These are phyloP conservation scores for Flammula alnicola DNA, from an alignment of 1,284 basidiomycete species.

Conservation along the genomic window DNA sequence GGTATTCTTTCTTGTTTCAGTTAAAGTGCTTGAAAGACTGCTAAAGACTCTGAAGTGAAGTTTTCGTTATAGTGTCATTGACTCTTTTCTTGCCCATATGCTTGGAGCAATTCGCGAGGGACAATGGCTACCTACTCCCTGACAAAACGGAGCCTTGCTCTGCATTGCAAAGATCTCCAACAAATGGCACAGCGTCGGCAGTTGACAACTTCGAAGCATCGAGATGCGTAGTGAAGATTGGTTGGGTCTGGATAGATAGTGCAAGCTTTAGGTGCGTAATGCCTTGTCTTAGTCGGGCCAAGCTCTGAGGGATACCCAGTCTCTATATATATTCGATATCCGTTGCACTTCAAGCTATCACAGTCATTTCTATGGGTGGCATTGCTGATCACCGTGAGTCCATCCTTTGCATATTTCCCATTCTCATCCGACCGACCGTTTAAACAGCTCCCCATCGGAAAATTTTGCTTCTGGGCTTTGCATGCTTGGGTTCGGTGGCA, in stretches of 20 bases:
- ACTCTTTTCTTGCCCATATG: conserved; percentile 84
- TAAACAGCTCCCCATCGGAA: conserved; percentile 78
- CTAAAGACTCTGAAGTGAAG: conserved; percentile 55
- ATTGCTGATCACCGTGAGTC: conserved; percentile 85
- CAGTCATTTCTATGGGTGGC: conserved; percentile 88
- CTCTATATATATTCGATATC: conserved; percentile 86
- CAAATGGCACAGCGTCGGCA: conserved; percentile 20
- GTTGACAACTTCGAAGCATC: conserved; percentile 34
- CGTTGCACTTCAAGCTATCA: conserved; percentile 85
- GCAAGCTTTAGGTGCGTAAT: conserved; percentile 81
- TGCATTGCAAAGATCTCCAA: conserved; percentile 20
- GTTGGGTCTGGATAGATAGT: conserved; percentile 83
- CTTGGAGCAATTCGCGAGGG: conserved; percentile 81
- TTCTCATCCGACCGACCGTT: conserved; percentile 1
- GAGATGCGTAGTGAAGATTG: conserved; percentile 76
- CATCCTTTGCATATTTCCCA: neutral
- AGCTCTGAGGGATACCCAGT: conserved; percentile 42
- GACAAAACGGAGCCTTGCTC: conserved; percentile 60
- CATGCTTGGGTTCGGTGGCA: conserved; percentile 67
- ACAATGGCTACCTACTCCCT: conserved; percentile 76
- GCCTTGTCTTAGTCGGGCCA: neutral
- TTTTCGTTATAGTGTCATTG: conserved; percentile 80
- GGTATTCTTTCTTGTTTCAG: too few species aligned
- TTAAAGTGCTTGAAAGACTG: neutral
- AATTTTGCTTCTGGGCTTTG: conserved; percentile 75